These are phyloP conservation scores for Aspergillus sp. DNA, from an alignment of 2,329 filamentous ascomycete genomes.

Conservation along the genomic window DNA sequence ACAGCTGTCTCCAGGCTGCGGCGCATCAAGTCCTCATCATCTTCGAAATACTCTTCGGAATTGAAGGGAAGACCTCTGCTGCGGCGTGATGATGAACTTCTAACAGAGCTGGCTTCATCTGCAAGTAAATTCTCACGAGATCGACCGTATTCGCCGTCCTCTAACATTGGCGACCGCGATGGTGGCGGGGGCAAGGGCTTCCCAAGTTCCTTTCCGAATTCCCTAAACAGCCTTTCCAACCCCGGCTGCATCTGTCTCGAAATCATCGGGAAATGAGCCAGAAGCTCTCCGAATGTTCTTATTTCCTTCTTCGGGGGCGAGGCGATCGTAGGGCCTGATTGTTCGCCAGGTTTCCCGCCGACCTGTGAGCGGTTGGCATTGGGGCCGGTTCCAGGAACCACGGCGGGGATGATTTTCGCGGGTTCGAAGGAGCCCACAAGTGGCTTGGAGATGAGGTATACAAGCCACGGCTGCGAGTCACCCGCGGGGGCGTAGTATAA, in stretches of 20 bases:
- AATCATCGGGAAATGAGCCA: conserved; percentile 92
- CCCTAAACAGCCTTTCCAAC: conserved; percentile 82
- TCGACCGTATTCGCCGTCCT: conserved; percentile 54
- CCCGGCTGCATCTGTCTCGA: conserved; percentile 93
- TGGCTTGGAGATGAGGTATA: conserved; percentile 93
- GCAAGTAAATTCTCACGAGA: conserved; percentile 36
- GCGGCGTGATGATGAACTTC: conserved; percentile 34
- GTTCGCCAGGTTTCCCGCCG: conserved; percentile 32
- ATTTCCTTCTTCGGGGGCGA: conserved; percentile 77
- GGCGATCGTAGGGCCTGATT: conserved; percentile 36
- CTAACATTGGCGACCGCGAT: conserved; percentile 45
- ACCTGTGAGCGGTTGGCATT: conserved; percentile 22
- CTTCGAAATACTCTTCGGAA: conserved; percentile 73
- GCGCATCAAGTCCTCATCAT: conserved; percentile 89
- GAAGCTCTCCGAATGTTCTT: conserved; percentile 82
- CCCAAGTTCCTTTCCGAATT: conserved; percentile 83
- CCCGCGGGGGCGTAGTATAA: conserved; percentile 88
- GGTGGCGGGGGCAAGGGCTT: conserved; percentile 77
- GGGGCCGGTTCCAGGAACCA: conserved; percentile 47
- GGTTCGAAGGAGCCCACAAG: conserved; percentile 82
- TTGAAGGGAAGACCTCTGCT: conserved; percentile 49
- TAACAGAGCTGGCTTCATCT: conserved; percentile 37
- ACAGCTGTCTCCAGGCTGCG: conserved; percentile 87
- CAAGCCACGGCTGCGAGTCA: conserved; percentile 88
- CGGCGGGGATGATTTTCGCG: conserved; percentile 67